A percentile compares a stretch with the other conserved stretches of the same genome.
These are phyloP conservation scores for Nannizzia gypsea DNA, from an alignment of 2,329 filamentous ascomycete species.

Conservation along the genomic window DNA sequence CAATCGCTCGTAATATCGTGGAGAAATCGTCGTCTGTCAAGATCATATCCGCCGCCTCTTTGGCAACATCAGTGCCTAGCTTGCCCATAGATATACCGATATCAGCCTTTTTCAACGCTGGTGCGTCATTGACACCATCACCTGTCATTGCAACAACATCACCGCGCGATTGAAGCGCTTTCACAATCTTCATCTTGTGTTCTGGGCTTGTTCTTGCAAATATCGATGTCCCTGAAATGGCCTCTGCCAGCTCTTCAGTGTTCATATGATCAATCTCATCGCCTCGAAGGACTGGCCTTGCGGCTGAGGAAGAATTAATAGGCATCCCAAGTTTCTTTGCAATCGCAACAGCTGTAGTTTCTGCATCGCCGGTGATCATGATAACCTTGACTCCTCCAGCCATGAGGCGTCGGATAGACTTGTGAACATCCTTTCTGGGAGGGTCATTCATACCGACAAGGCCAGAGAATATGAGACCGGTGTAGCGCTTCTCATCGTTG, in stretches of 20 bases:
- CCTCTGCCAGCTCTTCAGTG: slow-evolving; percentile 68
- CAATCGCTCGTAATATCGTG: slow-evolving; percentile 84
- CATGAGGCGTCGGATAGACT: slow-evolving; percentile 80
- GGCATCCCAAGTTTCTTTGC: slow-evolving; percentile 92
- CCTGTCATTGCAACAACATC: slow-evolving; percentile 99
- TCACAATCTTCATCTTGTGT: slow-evolving; percentile 95
- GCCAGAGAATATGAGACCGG: slow-evolving; percentile 75
- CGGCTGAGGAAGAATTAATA: slow-evolving; percentile 48
- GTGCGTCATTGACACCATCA: slow-evolving; percentile 94
- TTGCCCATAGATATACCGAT: slow-evolving; percentile 97
- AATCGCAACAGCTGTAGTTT: slow-evolving; percentile 88
- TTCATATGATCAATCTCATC: slow-evolving; percentile 91
- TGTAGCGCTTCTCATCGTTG: slow-evolving; percentile 62
- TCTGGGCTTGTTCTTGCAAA: slow-evolving; percentile 95
- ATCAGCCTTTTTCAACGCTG: slow-evolving; percentile 90
- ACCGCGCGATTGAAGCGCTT: slow-evolving; percentile 77
- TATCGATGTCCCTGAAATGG: slow-evolving; percentile 79
- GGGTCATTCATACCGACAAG: slow-evolving; percentile 96
- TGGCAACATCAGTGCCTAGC: slow-evolving; percentile 90
- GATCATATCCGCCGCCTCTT: slow-evolving; percentile 84
- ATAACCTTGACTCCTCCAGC: slow-evolving; percentile 91
- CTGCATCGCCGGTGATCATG: slow-evolving; percentile 97
- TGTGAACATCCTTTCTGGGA: slow-evolving; percentile 76
- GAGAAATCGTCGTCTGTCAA: slow-evolving; percentile 83
- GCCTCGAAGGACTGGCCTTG: slow-evolving; percentile 60